Percentiles rank a stretch among this genome's conserved stretches.
These are phyloP conservation scores for Termitomyces sp. DNA, from an alignment of 768 basidiomycete genomes.

Conservation along the genomic window DNA sequence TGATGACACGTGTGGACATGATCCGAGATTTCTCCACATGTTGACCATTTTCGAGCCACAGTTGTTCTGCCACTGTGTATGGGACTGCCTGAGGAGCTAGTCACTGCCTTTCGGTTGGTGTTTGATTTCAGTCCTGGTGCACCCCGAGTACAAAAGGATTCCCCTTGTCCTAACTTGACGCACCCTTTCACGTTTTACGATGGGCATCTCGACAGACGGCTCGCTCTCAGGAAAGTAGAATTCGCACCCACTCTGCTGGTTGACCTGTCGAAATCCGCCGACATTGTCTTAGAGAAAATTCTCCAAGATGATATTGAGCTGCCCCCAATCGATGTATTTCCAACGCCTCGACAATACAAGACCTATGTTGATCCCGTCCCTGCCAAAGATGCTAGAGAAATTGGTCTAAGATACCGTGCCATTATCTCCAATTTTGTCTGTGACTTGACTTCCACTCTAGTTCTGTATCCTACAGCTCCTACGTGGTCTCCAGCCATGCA, in stretches of 20 bases:
- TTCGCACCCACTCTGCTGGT: background rate
- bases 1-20: background rate
- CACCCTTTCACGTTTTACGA: constrained; percentile 5
- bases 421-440: background rate
- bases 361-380: background rate
- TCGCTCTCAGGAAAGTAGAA: background rate
- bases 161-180: background rate
- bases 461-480: background rate
- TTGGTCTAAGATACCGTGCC: background rate
- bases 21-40: background rate
- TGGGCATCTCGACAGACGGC: constrained; percentile 4
- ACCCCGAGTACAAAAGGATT: background rate
- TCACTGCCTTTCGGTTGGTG: background rate
- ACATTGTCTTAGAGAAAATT: background rate
- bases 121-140: background rate
- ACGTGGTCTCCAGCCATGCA: background rate
- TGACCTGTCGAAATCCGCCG: background rate
- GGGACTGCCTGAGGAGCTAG: background rate
- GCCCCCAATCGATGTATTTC: background rate
- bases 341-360: background rate
- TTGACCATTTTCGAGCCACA: background rate
- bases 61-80: background rate
- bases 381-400: background rate
- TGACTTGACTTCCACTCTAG: background rate
- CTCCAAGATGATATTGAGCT: background rate